Evolutionary conservation across 192 early-diverging fungal species (phyloP).

Genomic region (Podila minutissima): DNA sequence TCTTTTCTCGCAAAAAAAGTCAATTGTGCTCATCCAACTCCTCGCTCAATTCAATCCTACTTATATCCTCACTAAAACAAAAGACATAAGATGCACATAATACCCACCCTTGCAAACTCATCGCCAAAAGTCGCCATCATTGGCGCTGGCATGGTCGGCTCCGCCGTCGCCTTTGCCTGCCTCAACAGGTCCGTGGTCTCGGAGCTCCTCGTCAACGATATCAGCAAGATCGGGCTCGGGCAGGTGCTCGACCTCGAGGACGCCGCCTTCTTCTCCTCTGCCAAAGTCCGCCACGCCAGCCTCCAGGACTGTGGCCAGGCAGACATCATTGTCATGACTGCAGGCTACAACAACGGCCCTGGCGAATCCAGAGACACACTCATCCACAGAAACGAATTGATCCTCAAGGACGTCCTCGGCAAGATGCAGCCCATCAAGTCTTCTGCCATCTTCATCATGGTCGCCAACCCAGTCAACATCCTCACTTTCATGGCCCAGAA

Average conservation of each 20-base stretch:
- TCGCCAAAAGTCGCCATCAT: conserved; percentile 65
- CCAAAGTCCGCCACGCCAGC: conserved; percentile 21
- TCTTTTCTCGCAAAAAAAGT: not conserved
- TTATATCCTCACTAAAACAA: too few species aligned
- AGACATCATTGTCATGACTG: conserved; percentile 83
- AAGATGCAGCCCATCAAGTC: conserved; percentile 76
- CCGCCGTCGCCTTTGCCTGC: conserved; percentile 76
- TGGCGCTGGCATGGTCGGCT: conserved; percentile 78
- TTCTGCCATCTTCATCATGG: conserved; percentile 74
- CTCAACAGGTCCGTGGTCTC: conserved; percentile 69
- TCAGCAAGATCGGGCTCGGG: conserved; percentile 66
- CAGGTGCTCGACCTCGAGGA: conserved; percentile 84
- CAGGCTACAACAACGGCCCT: conserved; percentile 81
- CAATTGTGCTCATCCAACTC: too few species aligned
- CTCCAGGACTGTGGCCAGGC: conserved; percentile 77
- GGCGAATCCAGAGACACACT: conserved; percentile 69
- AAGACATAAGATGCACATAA: not conserved
- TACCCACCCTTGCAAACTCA: not conserved
- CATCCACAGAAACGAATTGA: conserved; percentile 74
- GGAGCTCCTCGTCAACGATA: conserved; percentile 75
- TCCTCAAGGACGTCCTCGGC: conserved; percentile 74
- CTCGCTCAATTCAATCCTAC: not conserved
- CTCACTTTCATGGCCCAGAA: conserved; percentile 84
- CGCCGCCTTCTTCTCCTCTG: conserved; percentile 71
- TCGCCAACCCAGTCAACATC: conserved; percentile 83